Conservation (phyloP, 2,329 filamentous ascomycete species). For the Aspergillus terreus region DNA sequence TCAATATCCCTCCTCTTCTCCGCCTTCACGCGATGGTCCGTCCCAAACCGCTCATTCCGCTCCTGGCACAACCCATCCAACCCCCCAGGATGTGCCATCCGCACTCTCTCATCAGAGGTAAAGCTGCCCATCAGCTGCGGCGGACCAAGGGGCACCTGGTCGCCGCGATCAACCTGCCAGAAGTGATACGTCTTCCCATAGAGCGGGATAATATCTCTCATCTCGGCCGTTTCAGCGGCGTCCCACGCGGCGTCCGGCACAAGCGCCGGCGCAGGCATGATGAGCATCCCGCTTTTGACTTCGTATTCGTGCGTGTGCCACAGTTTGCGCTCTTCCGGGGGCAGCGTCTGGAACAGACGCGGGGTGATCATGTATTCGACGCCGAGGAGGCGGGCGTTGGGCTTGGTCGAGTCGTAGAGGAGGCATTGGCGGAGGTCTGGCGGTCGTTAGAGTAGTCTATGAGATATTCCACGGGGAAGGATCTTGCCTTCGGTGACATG, state of each 20-base stretch:
- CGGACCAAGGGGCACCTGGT: constrained; percentile 58
- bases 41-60: constrained; percentile 53
- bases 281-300: constrained; percentile 42
- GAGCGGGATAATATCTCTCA: constrained; percentile 69
- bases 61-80: constrained; percentile 43
- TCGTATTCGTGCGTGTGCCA: constrained; percentile 70
- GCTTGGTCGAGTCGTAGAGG: constrained; percentile 69
- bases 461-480: neutral
- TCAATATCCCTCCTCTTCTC: constrained; percentile 51
- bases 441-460: neutral
- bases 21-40: constrained; percentile 51
- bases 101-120: constrained; percentile 24
- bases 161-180: constrained; percentile 77
- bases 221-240: constrained; percentile 70
- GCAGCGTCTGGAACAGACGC: constrained; percentile 63
- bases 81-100: constrained; percentile 21
- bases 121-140: constrained; percentile 65
- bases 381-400: constrained; percentile 71
- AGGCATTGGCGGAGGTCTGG: constrained; percentile 77
- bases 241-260: constrained; percentile 65
- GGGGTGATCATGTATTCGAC: constrained; percentile 85
- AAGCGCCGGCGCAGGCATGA: constrained; percentile 36
- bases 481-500: constrained; percentile 62
- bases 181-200: constrained; percentile 85
- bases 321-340: constrained; percentile 63